Evolutionary conservation across 2,329 filamentous ascomycete species (phyloP), one percentile per base, ranked within the genome.

Genomic region (Chrysoporthe cubensis): DNA sequence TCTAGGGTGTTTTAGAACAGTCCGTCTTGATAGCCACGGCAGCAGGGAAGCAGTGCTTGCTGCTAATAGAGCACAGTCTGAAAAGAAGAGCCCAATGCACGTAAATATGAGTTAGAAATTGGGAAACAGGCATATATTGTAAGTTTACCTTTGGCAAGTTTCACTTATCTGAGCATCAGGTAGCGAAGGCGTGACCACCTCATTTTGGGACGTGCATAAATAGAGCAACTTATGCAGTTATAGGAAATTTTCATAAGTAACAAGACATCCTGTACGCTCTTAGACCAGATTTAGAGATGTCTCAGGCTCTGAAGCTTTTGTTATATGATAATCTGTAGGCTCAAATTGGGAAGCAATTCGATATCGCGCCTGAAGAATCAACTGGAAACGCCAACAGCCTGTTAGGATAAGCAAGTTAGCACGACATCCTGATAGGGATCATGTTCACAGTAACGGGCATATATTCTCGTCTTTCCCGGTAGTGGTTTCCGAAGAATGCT

Each of bases 301-400:
- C 26, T 13, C 21, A 5, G 26, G 21, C 21, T 7, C 26, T 34
- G 3, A 26, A 18, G 18, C 2, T 8, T n/a, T 4, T 32, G 16
- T 2, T 32, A 32, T 26, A 54, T 14, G 21, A 34, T 34, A 7
- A 54, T 5, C 32, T 16, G 1, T 34, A 11, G 66, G 56, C 1
- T 70, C 60, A 69, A 64, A 69, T 66, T n/a, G 67, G 67, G 40
- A 62, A 63, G 13, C 59, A 62, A 34, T 66, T 56, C 4, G 64
- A 69, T 66, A 66, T 69, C 40, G 64, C 46, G 16, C 59, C 67
- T 43, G 67, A 69, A 37, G 67, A 56, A 48, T 69, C 67, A 16
- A 44, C 52, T 7, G 67, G 67, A n/a, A 59, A 69, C 16, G 67
- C 64, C 3, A 69, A 61, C 18, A 69, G 40, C 26, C 64, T 66